These are phyloP conservation scores for Stentor coeruleus DNA, from an alignment of 73 alveolate genomes.

Conservation along the genomic window DNA sequence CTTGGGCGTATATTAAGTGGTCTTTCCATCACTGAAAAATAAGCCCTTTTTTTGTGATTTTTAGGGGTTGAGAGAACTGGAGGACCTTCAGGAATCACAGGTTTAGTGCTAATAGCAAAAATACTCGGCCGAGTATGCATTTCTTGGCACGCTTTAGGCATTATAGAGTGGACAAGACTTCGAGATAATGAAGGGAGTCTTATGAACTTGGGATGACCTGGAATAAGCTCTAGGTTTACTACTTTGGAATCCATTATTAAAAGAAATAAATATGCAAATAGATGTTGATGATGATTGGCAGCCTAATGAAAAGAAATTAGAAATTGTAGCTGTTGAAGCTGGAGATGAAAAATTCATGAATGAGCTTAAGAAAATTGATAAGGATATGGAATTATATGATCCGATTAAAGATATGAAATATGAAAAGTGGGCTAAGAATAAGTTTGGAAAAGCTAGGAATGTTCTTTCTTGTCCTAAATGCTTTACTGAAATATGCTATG, in stretches of 20 bases:
- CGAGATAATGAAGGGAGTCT: slow-evolving; percentile 5
- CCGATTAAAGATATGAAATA: background rate
- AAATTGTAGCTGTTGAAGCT: background rate
- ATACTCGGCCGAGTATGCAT: background rate
- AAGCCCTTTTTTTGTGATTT: background rate
- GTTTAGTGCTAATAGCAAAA: background rate
- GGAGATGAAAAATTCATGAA: background rate
- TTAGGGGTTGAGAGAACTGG: background rate
- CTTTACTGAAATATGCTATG: background rate
- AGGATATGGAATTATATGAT: background rate
- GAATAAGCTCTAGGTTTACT: background rate
- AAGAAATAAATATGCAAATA: too few species aligned
- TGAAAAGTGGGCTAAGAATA: background rate
- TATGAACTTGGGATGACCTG: slow-evolving; percentile 16
- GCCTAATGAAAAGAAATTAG: background rate
- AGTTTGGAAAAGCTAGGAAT: background rate
- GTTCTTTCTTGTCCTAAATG: background rate
- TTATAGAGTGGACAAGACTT: slow-evolving; percentile 3
- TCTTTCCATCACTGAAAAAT: background rate
- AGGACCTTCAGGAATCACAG: background rate
- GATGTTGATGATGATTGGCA: background rate
- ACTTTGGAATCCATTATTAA: slow-evolving; percentile 7
- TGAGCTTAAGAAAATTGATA: background rate
- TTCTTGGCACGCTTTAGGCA: slow-evolving; percentile 12
- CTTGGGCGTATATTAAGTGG: background rate